Conservation (phyloP, 2,329 filamentous ascomycete genomes). For the Hypoxylon sp. region DNA sequence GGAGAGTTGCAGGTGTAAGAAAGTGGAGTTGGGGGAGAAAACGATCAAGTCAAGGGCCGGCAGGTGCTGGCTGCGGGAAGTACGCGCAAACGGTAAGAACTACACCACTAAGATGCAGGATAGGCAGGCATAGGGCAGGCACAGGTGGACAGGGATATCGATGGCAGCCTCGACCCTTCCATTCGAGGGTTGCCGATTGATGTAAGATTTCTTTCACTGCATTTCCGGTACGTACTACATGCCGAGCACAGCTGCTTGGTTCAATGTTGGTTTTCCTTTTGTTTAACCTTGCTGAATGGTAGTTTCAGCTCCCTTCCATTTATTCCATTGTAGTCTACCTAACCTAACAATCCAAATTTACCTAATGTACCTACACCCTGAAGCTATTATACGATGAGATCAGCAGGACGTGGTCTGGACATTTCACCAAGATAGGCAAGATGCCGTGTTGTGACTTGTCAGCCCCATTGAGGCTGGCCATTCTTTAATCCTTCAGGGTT, state of each 20-base stretch:
- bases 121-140: constrained; percentile 20
- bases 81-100: constrained; percentile 22
- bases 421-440: constrained; percentile 13
- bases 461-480: constrained; percentile 29
- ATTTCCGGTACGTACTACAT: constrained; percentile 1
- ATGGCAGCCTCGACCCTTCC: constrained; percentile 16
- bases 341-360: background rate
- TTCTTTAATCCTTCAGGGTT: constrained; percentile 25
- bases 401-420: constrained; percentile 20
- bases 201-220: constrained; percentile 8
- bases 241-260: too few species aligned
- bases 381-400: constrained; percentile 19
- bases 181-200: constrained; percentile 21
- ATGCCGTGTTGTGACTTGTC: constrained; percentile 4
- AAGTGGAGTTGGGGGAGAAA: constrained; percentile 32
- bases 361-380: too few species aligned
- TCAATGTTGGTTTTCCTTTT: background rate
- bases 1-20: constrained; percentile 26
- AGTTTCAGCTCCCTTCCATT: background rate
- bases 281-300: background rate
- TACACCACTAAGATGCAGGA: constrained; percentile 17
- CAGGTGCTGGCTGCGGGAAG: constrained; percentile 22
- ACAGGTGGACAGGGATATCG: constrained; percentile 11
- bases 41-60: constrained; percentile 13
- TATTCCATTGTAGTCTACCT: background rate